Base-by-base conservation (phyloP, 2,329 filamentous ascomycete species). In the Mycosphaerella arachidis region DNA sequence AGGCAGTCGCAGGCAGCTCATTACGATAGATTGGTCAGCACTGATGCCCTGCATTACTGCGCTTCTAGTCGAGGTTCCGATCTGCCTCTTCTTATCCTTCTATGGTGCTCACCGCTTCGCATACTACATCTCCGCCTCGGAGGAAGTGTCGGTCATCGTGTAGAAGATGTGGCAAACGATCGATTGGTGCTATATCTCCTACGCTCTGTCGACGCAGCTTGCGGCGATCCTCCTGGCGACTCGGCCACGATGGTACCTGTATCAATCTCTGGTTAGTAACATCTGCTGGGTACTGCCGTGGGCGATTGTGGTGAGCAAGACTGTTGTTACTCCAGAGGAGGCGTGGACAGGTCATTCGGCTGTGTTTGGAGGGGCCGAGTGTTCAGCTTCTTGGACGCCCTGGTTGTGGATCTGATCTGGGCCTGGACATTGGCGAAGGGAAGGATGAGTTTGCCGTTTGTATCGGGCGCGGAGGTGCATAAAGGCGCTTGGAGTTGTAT, bases 301-400 rank as follows among this genome's bases (percentile, higher is more conserved):
- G 86, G 86, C 87, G 0, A 83, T 91, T 45, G 85, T 82, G 0
- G 85, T 82, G 60, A 82, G 80, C 54, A 74, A 4, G 74, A 73
- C n/a, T 57, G 73, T n/a, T 1, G 73, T 87, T 50, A 78, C 80
- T 6, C 70, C 76, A 3, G 72, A 73, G 0, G 81, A 85, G 66
- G 86, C 87, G 0, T 90, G 86, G 87, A 85, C 78, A 0, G 90
- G 86, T 68, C 84, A 89, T 66, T 79, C 81, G 0, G 71, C 88
- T 29, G 82, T 90, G 0, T 90, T 90, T 74, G 86, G 86, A 0
- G 87, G 87, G 86, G 84, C 63, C 73, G 90, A 48, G 85, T 90
- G 0, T 89, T 89, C 62, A 86, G 82, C 45, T 88, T 90, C 63
- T 74, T 84, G 3, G 79, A 80, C 50, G 74, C 87, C 8, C 2